These are phyloP conservation scores for Penicillium angulare DNA, from an alignment of 495 filamentous ascomycete genomes.

Conservation along the genomic window DNA sequence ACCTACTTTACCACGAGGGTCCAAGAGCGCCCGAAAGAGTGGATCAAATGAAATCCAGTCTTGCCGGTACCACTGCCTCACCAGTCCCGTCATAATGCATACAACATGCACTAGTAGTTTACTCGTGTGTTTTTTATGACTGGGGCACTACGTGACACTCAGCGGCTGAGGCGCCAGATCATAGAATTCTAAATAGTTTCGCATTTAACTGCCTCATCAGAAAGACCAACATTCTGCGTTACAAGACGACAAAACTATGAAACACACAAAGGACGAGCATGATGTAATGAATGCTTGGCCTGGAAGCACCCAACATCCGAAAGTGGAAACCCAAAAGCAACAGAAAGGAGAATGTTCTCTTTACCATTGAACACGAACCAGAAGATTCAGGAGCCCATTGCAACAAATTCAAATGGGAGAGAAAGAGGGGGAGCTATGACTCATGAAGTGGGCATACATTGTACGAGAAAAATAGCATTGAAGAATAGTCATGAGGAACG, in stretches of 20 bases:
- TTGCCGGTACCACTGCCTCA: slow-evolving; percentile 10
- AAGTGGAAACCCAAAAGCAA: neutral
- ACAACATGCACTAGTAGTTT: neutral
- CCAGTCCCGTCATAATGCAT: slow-evolving; percentile 4
- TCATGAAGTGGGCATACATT: too few relatives aligned
- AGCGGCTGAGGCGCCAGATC: slow-evolving; percentile 17
- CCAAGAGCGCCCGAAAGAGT: slow-evolving; percentile 28
- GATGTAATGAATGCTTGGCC: slow-evolving; percentile 7
- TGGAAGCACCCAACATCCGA: neutral
- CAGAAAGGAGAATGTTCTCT: too few relatives aligned
- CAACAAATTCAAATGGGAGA: too few relatives aligned
- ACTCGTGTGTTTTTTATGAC: slow-evolving; percentile 4
- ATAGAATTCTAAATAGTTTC: slow-evolving; percentile 5
- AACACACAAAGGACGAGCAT: neutral
- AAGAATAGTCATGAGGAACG: neutral
- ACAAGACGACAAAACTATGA: neutral
- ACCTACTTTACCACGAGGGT: slow-evolving; percentile 19
- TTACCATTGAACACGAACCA: neutral
- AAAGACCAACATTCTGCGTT: neutral
- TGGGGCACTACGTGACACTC: slow-evolving; percentile 1
- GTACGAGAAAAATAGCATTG: too few relatives aligned
- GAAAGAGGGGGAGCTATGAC: too few relatives aligned
- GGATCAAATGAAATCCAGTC: slow-evolving; percentile 20
- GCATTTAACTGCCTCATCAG: neutral
- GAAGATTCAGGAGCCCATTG: neutral